Conservation (phyloP, 305 asterid species). For the Stenogyne calaminthoides region DNA sequence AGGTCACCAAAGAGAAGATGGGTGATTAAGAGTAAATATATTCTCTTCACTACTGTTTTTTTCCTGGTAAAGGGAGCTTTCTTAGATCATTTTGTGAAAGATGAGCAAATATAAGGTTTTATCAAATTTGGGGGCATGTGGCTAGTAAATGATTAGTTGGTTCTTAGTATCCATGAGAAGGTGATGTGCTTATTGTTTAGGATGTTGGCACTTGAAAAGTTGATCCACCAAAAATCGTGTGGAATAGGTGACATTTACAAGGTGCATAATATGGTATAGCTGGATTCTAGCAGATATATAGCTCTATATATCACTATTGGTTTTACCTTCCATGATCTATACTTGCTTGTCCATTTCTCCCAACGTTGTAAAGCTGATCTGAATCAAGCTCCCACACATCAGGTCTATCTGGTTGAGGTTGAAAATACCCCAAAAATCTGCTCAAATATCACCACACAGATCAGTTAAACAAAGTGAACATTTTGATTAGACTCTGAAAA, state of each 20-base stretch:
- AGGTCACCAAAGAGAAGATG: not conserved
- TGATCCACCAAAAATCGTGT: not conserved
- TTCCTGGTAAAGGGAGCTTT: not conserved
- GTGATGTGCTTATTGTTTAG: conserved; percentile 5
- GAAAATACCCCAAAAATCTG: conserved; percentile 94
- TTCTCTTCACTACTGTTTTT: not conserved
- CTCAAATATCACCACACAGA: conserved; percentile 32
- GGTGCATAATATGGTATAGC: conserved; percentile 8
- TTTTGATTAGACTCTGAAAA: conserved; percentile 15
- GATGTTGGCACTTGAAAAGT: conserved; percentile 15
- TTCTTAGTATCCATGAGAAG: conserved; percentile 18
- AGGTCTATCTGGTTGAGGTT: conserved; percentile 83
- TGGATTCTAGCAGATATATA: conserved; percentile 24
- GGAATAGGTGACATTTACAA: conserved; percentile 8
- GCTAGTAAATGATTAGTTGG: conserved; percentile 6
- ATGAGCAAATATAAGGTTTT: not conserved
- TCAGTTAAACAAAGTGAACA: conserved; percentile 25
- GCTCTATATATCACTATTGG: conserved; percentile 17
- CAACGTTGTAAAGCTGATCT: conserved; percentile 62
- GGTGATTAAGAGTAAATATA: not conserved
- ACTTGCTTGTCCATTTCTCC: conserved; percentile 56
- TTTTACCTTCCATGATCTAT: conserved; percentile 54
- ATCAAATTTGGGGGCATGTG: conserved; percentile 10
- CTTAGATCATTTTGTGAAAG: not conserved
- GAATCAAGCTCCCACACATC: conserved; percentile 92